Conservation (phyloP, 352 stramenopile genomes). For the Phytophthora tubulina region DNA sequence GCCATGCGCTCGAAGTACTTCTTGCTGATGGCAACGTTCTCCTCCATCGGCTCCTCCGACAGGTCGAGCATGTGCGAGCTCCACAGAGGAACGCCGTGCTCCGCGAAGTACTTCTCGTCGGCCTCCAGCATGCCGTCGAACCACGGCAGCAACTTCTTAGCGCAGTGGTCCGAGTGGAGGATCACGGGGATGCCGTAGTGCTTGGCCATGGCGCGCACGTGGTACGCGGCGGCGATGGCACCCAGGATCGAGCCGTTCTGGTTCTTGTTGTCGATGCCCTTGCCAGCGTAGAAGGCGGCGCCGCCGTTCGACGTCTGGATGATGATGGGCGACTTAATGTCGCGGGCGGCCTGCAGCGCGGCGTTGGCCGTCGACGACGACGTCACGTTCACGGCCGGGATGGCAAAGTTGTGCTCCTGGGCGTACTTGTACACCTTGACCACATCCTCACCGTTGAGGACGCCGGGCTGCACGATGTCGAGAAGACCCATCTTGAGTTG, state of each 20-base stretch:
- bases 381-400: constrained; percentile 98
- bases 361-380: constrained; percentile 97
- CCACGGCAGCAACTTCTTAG: constrained; percentile 98
- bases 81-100: constrained; percentile 96
- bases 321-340: constrained; percentile 98
- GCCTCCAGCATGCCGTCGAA: constrained; percentile 97
- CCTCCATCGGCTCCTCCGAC: constrained; percentile 97
- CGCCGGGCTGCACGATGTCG: constrained; percentile 84
- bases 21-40: constrained; percentile 98
- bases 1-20: constrained; percentile 98
- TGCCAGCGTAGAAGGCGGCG: constrained; percentile 97
- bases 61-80: constrained; percentile 99
- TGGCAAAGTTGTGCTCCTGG: constrained; percentile 96
- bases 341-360: constrained; percentile 96
- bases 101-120: constrained; percentile 96
- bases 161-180: constrained; percentile 99
- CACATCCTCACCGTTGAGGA: constrained; percentile 90
- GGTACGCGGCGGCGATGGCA: constrained; percentile 93
- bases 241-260: constrained; percentile 81
- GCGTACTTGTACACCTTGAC: constrained; percentile 94
- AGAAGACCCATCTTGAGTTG: constrained; percentile 74
- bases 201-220: constrained; percentile 97
- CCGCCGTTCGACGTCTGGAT: constrained; percentile 99
- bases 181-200: constrained; percentile 97
- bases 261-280: constrained; percentile 96